Base-by-base conservation (phyloP, 2,329 filamentous ascomycete genomes). In the Davidsoniella neocaledoniae region DNA sequence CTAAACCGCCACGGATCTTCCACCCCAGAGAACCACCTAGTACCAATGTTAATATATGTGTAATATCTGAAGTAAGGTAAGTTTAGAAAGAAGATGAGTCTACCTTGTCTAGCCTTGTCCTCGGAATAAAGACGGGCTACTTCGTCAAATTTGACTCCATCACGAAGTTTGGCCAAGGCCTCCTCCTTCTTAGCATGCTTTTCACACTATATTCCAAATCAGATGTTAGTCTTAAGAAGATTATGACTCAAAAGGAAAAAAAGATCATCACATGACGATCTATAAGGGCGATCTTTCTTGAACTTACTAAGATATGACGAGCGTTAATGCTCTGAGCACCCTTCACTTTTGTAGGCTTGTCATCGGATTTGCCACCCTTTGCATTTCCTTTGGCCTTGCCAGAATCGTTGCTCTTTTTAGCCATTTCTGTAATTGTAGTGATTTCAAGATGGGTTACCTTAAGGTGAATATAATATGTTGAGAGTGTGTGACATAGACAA, bases 131-230 rank as follows among this genome's bases (percentile, higher is more conserved):
- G 75, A 48, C 75, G 68, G 8, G 83, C 83, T 5, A 87, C 81
- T 44, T 83, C 78, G 57, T 86, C 82, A 58, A 87, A 88, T 57
- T 81, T 84, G 46, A 70, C 70, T 1, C 82, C 81, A 3, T 69
- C 74, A 38, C 71, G 71, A 47, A 88, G 63, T 64, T 85, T 81
- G 51, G 72, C 73, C 14, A 86, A 62, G 0, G 83, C 83, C 60
- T 86, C 79, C 59, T 86, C 82, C 60, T 86, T 87, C 63, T 80
- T 85, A n/a, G 69, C 66, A 60, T 86, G 78, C 60, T 88, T 88
- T 61, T 80, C 79, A 58, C 83, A 87, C 67, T 79, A 48, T 38
- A 25, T 42, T n/a, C 33, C 16, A 9, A 43, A 43, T 21, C 40
- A 21, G 17, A 29, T 29, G 26, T 29, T 21, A 12, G 40, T 23